These are phyloP conservation scores for Lavandula angustifolia DNA, from an alignment of 257 asterid genomes.

Conservation along the genomic window DNA sequence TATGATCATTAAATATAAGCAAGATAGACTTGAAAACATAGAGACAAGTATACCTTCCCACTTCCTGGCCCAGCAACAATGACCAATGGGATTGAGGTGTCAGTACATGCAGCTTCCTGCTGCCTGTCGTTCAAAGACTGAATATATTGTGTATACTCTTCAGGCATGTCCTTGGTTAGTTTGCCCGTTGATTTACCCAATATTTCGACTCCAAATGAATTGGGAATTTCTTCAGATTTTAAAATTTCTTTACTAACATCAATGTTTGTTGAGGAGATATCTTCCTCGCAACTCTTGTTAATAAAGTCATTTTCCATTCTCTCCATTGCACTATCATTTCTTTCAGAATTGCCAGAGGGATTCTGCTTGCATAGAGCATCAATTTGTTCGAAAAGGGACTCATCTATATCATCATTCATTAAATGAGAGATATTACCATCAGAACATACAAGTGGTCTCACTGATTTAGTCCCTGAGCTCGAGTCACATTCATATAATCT, in stretches of 20 bases:
- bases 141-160: constrained; percentile 66
- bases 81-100: constrained; percentile 77
- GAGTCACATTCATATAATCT: constrained; percentile 31
- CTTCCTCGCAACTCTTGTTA: constrained; percentile 40
- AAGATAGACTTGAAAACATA: constrained; percentile 21
- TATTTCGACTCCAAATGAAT: constrained; percentile 31
- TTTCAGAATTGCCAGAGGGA: constrained; percentile 45
- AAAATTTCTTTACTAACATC: constrained; percentile 33
- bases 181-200: constrained; percentile 35
- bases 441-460: constrained; percentile 37
- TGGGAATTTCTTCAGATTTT: constrained; percentile 36
- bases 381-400: constrained; percentile 67
- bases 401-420: constrained; percentile 71
- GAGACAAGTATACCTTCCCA: constrained; percentile 71
- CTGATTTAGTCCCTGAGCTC: constrained; percentile 38
- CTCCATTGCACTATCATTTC: constrained; percentile 30
- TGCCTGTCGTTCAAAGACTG: constrained; percentile 78
- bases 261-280: constrained; percentile 26
- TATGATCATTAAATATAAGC: constrained; percentile 30
- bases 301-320: constrained; percentile 34
- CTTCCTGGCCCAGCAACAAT: constrained; percentile 99
- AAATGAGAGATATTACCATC: constrained; percentile 34
- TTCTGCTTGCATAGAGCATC: constrained; percentile 72
- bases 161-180: constrained; percentile 62
- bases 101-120: constrained; percentile 92